Percentiles rank a stretch among this genome's conserved stretches.
Evolutionary conservation across 192 early-diverging fungal species (phyloP).

Genomic region (Coemansia sp.): DNA sequence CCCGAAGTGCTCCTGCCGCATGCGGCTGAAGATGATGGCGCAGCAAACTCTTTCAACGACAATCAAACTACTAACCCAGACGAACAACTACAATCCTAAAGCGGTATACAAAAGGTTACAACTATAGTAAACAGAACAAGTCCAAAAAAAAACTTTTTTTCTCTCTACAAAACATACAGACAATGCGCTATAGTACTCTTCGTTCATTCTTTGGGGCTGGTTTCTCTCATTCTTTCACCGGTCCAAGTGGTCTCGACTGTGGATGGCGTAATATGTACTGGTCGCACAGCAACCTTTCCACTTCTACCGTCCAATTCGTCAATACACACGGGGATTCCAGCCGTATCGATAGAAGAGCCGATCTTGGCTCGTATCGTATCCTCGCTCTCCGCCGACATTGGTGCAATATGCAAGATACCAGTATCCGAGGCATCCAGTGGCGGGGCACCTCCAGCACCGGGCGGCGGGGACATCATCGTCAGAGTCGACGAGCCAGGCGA

Average conservation of each 20-base stretch:
- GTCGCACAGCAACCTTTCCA: slow-evolving; percentile 30
- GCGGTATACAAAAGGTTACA: background rate
- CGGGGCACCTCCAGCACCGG: slow-evolving; percentile 7
- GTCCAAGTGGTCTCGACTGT: background rate
- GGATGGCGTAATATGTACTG: slow-evolving; percentile 12
- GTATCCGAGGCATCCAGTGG: slow-evolving; percentile 54
- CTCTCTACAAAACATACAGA: slow-evolving; percentile 3
- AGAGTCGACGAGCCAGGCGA: background rate
- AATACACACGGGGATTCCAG: slow-evolving; percentile 36
- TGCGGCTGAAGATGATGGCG: background rate
- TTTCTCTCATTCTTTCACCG: background rate
- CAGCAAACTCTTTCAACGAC: background rate
- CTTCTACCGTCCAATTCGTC: slow-evolving; percentile 27
- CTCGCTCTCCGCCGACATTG: slow-evolving; percentile 18
- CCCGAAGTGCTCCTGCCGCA: background rate
- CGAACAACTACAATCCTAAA: background rate
- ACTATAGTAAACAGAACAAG: background rate
- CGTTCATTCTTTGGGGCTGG: background rate
- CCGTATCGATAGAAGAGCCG: slow-evolving; percentile 24
- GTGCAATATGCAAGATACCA: slow-evolving; percentile 43
- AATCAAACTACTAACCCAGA: background rate
- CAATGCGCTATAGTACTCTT: background rate
- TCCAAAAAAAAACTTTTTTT: background rate
- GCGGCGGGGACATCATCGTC: background rate
- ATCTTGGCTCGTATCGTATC: slow-evolving; percentile 28